Percentiles rank a stretch among this genome's conserved stretches.
phyloP scores from a whole-genome alignment of 495 filamentous ascomycete genomes.

The Aspergillus cristatus region DNA sequence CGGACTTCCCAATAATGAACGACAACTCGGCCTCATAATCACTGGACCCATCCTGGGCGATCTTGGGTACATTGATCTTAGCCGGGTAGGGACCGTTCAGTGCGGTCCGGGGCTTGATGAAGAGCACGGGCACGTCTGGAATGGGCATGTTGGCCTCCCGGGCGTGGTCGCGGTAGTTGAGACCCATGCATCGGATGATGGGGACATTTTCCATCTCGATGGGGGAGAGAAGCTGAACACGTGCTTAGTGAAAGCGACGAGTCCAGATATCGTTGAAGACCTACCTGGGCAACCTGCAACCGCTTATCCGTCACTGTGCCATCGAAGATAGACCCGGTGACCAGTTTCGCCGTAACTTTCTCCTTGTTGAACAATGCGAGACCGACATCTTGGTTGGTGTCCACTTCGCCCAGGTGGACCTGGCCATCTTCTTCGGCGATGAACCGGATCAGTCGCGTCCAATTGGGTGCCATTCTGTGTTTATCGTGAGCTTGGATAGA shows the following conservation, averaged over 20 bases:
- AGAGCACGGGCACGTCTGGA: slow-evolving; percentile 32
- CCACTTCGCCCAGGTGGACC: slow-evolving; percentile 32
- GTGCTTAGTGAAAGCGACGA: not conserved
- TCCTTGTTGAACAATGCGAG: slow-evolving; percentile 22
- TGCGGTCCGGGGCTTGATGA: slow-evolving; percentile 38
- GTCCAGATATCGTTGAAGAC: not conserved
- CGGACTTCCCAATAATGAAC: slow-evolving; percentile 30
- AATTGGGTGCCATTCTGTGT: slow-evolving; percentile 7
- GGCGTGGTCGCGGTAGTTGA: slow-evolving; percentile 38
- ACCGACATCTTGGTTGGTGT: slow-evolving; percentile 28
- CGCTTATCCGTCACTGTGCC: slow-evolving; percentile 22
- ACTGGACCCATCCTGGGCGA: slow-evolving; percentile 35
- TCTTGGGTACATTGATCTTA: slow-evolving; percentile 31
- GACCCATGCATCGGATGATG: slow-evolving; percentile 35
- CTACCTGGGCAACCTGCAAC: slow-evolving; percentile 25
- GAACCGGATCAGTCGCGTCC: slow-evolving; percentile 40
- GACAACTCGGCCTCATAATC: slow-evolving; percentile 42
- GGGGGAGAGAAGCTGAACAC: slow-evolving; percentile 22
- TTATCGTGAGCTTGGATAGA: not conserved
- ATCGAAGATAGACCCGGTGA: slow-evolving; percentile 30
- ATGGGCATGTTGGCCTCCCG: slow-evolving; percentile 30
- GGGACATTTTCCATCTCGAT: slow-evolving; percentile 20
- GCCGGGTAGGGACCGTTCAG: slow-evolving; percentile 34
- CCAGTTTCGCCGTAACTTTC: slow-evolving; percentile 22
- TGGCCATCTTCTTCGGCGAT: slow-evolving; percentile 34